Evolutionary conservation across 805 yeast species (phyloP).

Genomic region (Danielia reshetovae): DNA sequence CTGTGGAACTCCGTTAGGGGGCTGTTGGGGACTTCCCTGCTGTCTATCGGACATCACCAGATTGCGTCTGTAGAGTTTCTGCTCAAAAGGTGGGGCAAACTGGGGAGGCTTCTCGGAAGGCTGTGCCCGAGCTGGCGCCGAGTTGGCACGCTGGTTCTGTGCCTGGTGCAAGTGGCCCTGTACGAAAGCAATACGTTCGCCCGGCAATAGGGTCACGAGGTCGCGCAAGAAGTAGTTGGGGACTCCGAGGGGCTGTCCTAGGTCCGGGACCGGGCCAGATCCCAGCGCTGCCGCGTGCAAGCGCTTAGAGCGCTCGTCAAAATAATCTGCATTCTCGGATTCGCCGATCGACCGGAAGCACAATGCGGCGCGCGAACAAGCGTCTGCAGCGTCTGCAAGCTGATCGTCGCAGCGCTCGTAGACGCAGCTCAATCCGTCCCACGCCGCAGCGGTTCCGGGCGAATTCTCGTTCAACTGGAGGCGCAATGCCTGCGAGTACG

Average conservation of each 20-base stretch:
- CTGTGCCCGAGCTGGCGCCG: too few species aligned
- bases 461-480: constrained; percentile 46
- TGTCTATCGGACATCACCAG: too few species aligned
- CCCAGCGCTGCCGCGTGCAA: constrained; percentile 41
- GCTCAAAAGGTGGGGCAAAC: too few species aligned
- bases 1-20: too few species aligned
- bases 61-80: too few species aligned
- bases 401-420: constrained; percentile 64
- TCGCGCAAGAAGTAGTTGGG: constrained; percentile 41
- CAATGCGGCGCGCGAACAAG: constrained; percentile 48
- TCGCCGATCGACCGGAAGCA: constrained; percentile 49
- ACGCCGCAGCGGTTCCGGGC: constrained; percentile 51
- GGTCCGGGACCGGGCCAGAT: constrained; percentile 42
- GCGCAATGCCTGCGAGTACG: constrained; percentile 62
- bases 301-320: constrained; percentile 42
- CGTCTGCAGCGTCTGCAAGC: constrained; percentile 56
- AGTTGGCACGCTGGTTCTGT: too few species aligned
- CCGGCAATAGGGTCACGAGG: constrained; percentile 38
- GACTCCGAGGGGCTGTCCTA: constrained; percentile 46
- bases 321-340: constrained; percentile 33
- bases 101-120: too few species aligned
- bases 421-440: constrained; percentile 63
- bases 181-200: constrained; percentile 37
- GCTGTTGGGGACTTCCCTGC: too few species aligned
- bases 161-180: too few species aligned